Evolutionary conservation across 1,284 basidiomycete genomes (phyloP).

Genomic region (Hortiboletus rubellus): DNA sequence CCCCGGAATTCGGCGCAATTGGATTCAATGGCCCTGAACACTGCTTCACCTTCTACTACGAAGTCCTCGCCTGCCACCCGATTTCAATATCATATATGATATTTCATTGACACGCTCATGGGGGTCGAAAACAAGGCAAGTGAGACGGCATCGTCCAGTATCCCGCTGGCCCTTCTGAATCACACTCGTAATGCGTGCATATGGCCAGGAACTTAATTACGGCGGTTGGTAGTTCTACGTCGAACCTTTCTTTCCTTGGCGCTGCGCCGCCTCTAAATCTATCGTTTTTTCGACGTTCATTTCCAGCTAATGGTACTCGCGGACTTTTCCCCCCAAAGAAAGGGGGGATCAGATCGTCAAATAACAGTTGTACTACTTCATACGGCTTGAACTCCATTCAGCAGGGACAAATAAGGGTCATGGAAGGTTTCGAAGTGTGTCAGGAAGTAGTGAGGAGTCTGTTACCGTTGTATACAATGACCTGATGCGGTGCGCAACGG

Average conservation of each 20-base stretch:
- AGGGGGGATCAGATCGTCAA: conserved; percentile 16
- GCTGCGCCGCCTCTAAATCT: neutral
- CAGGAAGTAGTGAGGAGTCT: neutral
- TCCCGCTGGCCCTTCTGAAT: neutral
- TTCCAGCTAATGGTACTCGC: neutral
- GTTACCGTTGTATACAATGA: neutral
- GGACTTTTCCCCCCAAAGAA: neutral
- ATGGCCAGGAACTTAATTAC: neutral
- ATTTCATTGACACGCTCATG: neutral
- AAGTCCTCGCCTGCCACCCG: neutral
- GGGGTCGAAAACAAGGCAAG: neutral
- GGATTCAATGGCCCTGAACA: neutral
- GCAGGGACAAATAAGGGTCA: neutral
- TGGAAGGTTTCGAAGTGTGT: neutral
- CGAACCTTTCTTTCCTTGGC: conserved; percentile 14
- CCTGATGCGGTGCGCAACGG: neutral
- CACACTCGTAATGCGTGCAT: neutral
- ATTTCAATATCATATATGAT: neutral
- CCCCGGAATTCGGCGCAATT: neutral
- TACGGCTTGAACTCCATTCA: neutral
- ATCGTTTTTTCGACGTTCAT: neutral
- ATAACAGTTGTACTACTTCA: neutral
- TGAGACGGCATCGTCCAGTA: neutral
- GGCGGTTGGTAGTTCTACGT: conserved; percentile 7
- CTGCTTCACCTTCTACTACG: neutral